Evolutionary conservation across 1,284 basidiomycete species (phyloP), one percentile per base, ranked within the genome.

Genomic region (Cerrena zonata): DNA sequence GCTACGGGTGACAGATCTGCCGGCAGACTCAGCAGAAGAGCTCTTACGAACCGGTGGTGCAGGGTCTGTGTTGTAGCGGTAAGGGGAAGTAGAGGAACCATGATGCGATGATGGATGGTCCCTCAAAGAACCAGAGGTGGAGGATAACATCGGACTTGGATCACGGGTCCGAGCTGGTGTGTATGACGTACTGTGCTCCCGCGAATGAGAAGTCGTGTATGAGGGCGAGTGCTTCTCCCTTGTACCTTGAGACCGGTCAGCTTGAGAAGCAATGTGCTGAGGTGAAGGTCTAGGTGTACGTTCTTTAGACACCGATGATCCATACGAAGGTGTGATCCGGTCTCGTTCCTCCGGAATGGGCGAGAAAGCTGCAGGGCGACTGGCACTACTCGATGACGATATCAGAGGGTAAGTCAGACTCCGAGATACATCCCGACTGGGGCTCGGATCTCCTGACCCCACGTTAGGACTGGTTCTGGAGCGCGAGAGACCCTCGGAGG

Each of bases 381-480:
- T 53, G 13, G 5, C 21, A 23, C 19, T 13, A 23, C 41, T 22
- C 5, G 19, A 22, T 24, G 41, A 42, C 22, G 41, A 42, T 5
- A 42, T 42, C 4, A 42, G 12, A 1, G 71, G 71, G 38, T 69
- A 66, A 1, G 71, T 73, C 41, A 67, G 65, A 48, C 65, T 68
- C 7, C 69, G 68, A 53, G 42, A 57, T 45, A 53, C 54, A 49
- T 69, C 61, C 2, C 71, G 68, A 19, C 22, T 26, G 22, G 24
- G 39, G 26, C n/a, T 26, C n/a, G 38, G 39, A 26, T 3, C 24
- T 27, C 23, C 44, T 10, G 60, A 54, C 27, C 53, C 55, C 7
- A 34, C 15, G 15, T 34, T 34, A 4, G 68, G 61, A 50, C 53
- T 56, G 3, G 56, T 43, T 53, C 48, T 53, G 36, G 56, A 53